Evolutionary conservation across 116 monocot genomes (phyloP).

Genomic region (Papilionanthe hybrid): DNA sequence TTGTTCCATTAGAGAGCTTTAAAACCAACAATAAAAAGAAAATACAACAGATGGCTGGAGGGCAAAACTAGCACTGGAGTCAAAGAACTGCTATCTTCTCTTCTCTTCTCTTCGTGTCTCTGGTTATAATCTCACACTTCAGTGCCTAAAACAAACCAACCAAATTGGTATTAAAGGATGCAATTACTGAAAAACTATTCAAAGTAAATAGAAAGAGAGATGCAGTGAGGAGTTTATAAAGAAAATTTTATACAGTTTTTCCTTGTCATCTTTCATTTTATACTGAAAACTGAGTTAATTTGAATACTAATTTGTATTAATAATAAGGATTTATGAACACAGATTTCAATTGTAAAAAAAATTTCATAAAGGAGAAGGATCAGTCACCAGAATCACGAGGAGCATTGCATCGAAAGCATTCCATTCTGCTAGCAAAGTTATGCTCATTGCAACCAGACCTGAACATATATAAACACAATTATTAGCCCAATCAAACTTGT

Average conservation of each 20-base stretch:
- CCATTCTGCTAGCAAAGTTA: conserved; percentile 80
- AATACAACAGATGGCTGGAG: not conserved
- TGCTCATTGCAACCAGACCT: conserved; percentile 79
- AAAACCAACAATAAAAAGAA: conserved; percentile 2
- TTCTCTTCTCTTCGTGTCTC: not conserved
- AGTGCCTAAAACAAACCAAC: not conserved
- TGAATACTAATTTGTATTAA: no score
- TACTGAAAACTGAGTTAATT: no score
- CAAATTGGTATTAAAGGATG: not conserved
- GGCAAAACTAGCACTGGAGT: not conserved
- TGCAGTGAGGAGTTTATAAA: not conserved
- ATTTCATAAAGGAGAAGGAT: not conserved
- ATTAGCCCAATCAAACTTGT: not conserved
- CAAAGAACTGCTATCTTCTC: conserved; percentile 3
- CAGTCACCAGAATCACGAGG: conserved; percentile 52
- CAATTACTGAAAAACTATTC: not conserved
- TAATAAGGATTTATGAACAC: no score
- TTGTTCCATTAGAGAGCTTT: not conserved
- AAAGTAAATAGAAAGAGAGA: not conserved
- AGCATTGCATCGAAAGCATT: conserved; percentile 75
- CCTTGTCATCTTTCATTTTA: no score
- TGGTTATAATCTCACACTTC: conserved; percentile 13
- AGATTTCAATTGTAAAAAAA: no score
- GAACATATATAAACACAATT: not conserved
- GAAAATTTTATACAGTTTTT: no score